phyloP scores from a whole-genome alignment of 768 basidiomycete genomes.

The Hypsizygus marmoreus region DNA sequence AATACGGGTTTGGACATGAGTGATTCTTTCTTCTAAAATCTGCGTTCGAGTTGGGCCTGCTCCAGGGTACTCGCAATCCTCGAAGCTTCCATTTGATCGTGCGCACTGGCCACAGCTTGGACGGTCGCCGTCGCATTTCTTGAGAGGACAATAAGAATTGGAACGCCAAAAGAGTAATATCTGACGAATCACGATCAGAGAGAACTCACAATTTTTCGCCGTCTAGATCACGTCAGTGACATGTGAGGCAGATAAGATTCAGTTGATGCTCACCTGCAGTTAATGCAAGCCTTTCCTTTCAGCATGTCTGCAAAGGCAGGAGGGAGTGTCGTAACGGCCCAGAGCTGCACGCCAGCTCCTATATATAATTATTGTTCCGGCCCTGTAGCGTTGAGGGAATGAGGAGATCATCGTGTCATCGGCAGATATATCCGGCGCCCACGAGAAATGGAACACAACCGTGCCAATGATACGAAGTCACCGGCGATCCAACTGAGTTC shows the following conservation, averaged over 20 bases:
- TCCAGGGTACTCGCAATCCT: constrained; percentile 60
- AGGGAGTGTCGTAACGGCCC: not conserved
- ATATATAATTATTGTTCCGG: not conserved
- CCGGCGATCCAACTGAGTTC: not conserved
- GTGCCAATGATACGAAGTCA: not conserved
- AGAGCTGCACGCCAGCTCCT: not conserved
- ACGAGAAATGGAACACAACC: too few species aligned
- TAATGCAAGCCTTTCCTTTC: constrained; percentile 49
- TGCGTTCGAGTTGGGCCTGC: constrained; percentile 44
- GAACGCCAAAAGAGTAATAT: not conserved
- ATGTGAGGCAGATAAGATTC: not conserved
- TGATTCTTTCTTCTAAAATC: constrained; percentile 47
- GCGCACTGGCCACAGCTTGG: constrained; percentile 55
- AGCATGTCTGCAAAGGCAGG: constrained; percentile 3
- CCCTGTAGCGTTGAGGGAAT: not conserved
- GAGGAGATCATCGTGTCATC: constrained; percentile 1
- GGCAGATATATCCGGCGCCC: constrained; percentile 1
- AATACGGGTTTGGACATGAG: constrained; percentile 44
- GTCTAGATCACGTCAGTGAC: constrained; percentile 26
- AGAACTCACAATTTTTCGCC: constrained; percentile 47
- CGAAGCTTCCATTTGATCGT: constrained; percentile 36
- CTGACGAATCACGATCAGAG: not conserved
- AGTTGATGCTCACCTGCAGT: constrained; percentile 46
- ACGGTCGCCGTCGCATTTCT: constrained; percentile 57
- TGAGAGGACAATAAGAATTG: too few species aligned